A percentile compares a stretch with the other conserved stretches of the same genome.
These are phyloP conservation scores for Saccharomycopsis fibuligera DNA, from an alignment of 805 yeast genomes.

Conservation along the genomic window DNA sequence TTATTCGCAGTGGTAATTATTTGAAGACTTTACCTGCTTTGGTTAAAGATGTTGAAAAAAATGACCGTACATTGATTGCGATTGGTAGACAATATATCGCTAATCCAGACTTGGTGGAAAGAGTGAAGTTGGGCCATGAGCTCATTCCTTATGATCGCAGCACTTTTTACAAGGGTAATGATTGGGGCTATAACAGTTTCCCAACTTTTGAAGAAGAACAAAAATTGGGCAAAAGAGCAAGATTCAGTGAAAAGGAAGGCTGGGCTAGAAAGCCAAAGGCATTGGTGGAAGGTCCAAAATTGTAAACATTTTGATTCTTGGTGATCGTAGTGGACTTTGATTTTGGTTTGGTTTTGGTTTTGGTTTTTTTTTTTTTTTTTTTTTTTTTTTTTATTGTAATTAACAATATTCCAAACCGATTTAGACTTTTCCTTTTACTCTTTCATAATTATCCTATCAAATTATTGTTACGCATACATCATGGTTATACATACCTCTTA, in stretches of 20 bases:
- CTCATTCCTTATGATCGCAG: conserved; percentile 35
- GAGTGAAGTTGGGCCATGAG: conserved; percentile 29
- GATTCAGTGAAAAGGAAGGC: not conserved
- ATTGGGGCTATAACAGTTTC: conserved; percentile 32
- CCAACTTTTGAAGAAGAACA: conserved; percentile 21
- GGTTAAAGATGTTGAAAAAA: conserved; percentile 27
- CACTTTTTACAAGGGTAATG: conserved; percentile 31
- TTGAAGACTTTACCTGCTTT: conserved; percentile 21
- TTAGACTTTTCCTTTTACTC: no score
- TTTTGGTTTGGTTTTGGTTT: no score
- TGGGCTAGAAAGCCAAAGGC: not conserved
- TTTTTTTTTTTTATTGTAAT: no score
- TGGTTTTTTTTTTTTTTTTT: no score
- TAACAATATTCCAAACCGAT: no score
- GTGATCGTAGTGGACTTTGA: no score
- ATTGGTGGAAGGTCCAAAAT: not conserved
- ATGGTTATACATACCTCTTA: no score
- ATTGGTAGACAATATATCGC: conserved; percentile 34
- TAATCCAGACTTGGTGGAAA: conserved; percentile 36
- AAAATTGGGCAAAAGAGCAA: not conserved
- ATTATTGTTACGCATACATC: no score
- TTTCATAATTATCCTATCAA: no score
- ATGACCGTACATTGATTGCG: conserved; percentile 39
- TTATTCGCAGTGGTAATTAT: conserved; percentile 37
- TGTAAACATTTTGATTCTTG: no score